Conservation (phyloP, 805 yeast species). For the Scheffersomyces amazonensis region DNA sequence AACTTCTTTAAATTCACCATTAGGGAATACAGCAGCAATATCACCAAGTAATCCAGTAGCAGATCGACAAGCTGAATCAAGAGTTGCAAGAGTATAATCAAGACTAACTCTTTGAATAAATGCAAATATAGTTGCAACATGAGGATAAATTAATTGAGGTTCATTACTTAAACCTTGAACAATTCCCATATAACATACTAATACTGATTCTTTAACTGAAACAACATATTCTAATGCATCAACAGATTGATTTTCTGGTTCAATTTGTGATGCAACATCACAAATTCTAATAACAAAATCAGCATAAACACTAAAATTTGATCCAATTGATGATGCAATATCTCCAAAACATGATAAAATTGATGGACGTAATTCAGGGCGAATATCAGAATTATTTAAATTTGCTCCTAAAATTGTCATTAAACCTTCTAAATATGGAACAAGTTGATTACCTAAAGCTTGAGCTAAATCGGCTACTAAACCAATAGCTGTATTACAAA, state of each 20-base stretch:
- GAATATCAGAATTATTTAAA: conserved; percentile 63
- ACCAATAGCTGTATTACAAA: conserved; percentile 89
- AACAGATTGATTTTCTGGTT: conserved; percentile 62
- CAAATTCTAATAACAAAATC: conserved; percentile 79
- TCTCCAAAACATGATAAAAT: conserved; percentile 95
- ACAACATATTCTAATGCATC: conserved; percentile 78
- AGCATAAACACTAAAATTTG: conserved; percentile 71
- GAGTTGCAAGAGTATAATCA: conserved; percentile 57
- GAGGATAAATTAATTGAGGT: conserved; percentile 65
- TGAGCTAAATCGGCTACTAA: conserved; percentile 92
- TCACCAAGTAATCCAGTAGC: conserved; percentile 93
- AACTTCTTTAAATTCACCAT: conserved; percentile 66
- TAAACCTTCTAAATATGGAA: conserved; percentile 73
- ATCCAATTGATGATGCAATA: conserved; percentile 84
- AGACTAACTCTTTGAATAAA: conserved; percentile 59
- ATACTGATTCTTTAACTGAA: conserved; percentile 77
- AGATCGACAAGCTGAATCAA: conserved; percentile 74
- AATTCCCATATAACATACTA: conserved; percentile 94
- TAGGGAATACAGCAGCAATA: conserved; percentile 80
- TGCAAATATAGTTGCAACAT: conserved; percentile 65
- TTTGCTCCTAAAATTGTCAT: conserved; percentile 80
- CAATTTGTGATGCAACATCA: conserved; percentile 57
- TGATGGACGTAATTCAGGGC: conserved; percentile 80
- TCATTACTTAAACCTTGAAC: conserved; percentile 80
- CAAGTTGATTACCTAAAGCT: conserved; percentile 72